Percentiles rank a stretch among this genome's conserved stretches.
Conservation (phyloP, 352 stramenopile species). For the Pythium guiyangense region DNA sequence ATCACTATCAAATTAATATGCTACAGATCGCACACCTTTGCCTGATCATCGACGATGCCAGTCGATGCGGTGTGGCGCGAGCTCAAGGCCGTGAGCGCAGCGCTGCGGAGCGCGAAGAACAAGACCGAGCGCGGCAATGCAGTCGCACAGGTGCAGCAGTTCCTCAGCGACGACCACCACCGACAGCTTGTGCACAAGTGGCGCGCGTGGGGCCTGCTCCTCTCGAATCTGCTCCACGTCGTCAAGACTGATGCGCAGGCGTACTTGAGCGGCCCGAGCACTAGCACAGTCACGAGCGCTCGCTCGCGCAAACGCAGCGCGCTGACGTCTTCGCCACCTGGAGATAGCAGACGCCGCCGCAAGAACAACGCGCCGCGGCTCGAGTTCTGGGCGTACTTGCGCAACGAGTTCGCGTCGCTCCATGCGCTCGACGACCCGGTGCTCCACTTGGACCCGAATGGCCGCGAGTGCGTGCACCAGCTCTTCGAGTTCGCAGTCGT, state of each 20-base stretch:
- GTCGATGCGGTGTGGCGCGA: constrained; percentile 34
- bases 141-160: constrained; percentile 37
- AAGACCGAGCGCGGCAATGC: constrained; percentile 25
- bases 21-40: too few species aligned
- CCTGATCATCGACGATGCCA: too few species aligned
- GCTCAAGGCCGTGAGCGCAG: constrained; percentile 39
- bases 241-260: constrained; percentile 41
- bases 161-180: constrained; percentile 41
- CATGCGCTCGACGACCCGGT: constrained; percentile 45
- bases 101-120: constrained; percentile 38
- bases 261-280: constrained; percentile 25
- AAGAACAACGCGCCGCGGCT: constrained; percentile 33
- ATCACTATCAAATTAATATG: too few species aligned
- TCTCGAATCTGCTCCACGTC: constrained; percentile 41
- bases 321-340: neutral
- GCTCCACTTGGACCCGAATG: constrained; percentile 73
- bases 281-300: neutral
- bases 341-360: constrained; percentile 12
- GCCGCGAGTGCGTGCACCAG: constrained; percentile 49
- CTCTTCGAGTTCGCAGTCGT: constrained; percentile 49
- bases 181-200: constrained; percentile 66
- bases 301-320: neutral
- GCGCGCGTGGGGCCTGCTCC: constrained; percentile 60
- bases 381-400: constrained; percentile 54
- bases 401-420: constrained; percentile 50